These are phyloP conservation scores for Isatis tinctoria DNA, from an alignment of 345 rosid species.

Conservation along the genomic window DNA sequence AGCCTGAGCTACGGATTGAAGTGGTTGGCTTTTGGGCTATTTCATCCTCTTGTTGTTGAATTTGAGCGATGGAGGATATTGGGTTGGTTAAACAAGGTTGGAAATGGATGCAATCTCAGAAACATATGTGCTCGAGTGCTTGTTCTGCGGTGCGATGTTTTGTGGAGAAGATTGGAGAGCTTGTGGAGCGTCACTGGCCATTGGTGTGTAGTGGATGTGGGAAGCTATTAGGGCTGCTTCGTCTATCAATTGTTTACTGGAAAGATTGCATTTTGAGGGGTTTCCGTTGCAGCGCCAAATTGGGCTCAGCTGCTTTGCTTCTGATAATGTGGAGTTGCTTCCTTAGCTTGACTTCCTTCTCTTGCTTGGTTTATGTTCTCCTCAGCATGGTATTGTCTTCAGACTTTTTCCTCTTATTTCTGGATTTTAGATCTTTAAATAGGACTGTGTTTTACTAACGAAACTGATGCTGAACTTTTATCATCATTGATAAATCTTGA, in stretches of 20 bases:
- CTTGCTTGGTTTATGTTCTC: constrained; percentile 81
- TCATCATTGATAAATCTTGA: not conserved
- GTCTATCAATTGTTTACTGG: constrained; percentile 60
- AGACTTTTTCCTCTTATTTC: not conserved
- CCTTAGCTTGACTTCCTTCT: constrained; percentile 86
- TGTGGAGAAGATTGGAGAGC: constrained; percentile 49
- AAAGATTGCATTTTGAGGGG: constrained; percentile 70
- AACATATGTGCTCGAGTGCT: constrained; percentile 43
- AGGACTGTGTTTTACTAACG: not conserved
- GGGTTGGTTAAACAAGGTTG: constrained; percentile 81
- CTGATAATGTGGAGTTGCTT: constrained; percentile 98
- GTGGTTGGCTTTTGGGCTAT: not conserved
- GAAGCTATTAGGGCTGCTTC: constrained; percentile 39
- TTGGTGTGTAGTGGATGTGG: constrained; percentile 62
- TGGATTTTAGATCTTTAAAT: not conserved
- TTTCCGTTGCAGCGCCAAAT: constrained; percentile 49
- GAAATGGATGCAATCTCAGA: constrained; percentile 86
- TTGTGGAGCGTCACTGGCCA: constrained; percentile 89
- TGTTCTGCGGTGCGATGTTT: constrained; percentile 38
- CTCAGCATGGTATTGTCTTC: constrained; percentile 60
- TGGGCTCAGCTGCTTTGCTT: constrained; percentile 86
- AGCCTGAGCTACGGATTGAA: not conserved
- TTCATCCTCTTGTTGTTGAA: not conserved
- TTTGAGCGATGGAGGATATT: constrained; percentile 70
- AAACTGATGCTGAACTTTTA: not conserved